Percentiles rank a stretch among this genome's conserved stretches.
phyloP scores from a whole-genome alignment of 257 asterid species.

The Haberlea rhodopensis region DNA sequence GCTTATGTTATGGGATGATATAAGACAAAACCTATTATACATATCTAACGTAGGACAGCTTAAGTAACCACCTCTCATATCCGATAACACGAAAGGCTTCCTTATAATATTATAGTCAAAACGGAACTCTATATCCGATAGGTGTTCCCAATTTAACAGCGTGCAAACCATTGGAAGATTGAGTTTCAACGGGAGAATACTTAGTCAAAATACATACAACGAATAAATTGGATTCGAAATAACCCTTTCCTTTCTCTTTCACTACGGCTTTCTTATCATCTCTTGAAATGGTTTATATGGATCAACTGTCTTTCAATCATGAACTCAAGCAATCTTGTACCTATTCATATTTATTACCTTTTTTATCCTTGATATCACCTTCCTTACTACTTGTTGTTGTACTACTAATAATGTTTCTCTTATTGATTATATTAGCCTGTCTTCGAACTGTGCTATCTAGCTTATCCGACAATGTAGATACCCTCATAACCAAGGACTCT shows the following conservation, averaged over 20 bases:
- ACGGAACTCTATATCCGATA: not conserved
- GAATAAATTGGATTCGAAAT: slow-evolving; percentile 4
- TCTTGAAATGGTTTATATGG: not conserved
- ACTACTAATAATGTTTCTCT: too few species aligned
- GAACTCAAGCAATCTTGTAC: slow-evolving; percentile 10
- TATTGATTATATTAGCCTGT: too few species aligned
- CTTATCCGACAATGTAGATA: too few species aligned
- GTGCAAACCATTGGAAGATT: slow-evolving; percentile 23
- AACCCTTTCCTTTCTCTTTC: slow-evolving; percentile 20
- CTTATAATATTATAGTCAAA: not conserved
- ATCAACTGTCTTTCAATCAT: slow-evolving; percentile 6
- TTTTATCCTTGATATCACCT: not conserved
- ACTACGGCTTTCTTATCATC: slow-evolving; percentile 9
- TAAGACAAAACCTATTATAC: not conserved
- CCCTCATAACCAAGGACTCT: too few species aligned
- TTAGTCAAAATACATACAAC: slow-evolving; percentile 22
- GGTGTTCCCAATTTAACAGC: too few species aligned
- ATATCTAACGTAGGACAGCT: not conserved
- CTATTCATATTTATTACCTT: not conserved
- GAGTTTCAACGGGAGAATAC: slow-evolving; percentile 16
- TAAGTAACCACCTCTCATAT: too few species aligned
- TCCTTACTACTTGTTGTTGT: slow-evolving; percentile 5
- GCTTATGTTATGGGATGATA: slow-evolving; percentile 8
- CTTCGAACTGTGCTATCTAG: too few species aligned
- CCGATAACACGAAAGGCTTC: not conserved